Evolutionary conservation across 441 rosid genomes (phyloP), one percentile per base, ranked within the genome.

Genomic region (Brassica hybrid): DNA sequence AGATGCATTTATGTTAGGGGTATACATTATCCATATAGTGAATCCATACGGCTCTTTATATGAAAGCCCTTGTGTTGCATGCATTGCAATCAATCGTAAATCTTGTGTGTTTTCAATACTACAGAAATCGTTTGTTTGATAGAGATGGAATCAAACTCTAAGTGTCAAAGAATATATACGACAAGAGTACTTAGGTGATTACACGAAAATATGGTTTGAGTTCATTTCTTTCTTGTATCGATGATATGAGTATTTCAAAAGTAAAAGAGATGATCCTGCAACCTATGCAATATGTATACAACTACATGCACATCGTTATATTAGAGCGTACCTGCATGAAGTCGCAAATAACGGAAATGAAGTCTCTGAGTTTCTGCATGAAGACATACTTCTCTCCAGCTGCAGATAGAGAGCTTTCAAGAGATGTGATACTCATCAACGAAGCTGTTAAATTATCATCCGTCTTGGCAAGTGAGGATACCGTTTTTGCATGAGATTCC

Each of bases 301-400:
- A 34, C 41, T 61, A 69, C 18, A 41, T 1, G 1, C 56, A 75
- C 38, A 65, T 23, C 69, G 48, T 19, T 45, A 70, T 11, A 59
- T 41, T 19, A 83, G 76, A 48, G 73, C 92, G 66, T 93, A 95
- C 98, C 98, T 95, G 95, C 94, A 95, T 86, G 85, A 95, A 93
- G 81, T 91, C 96, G 86, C 98, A 93, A 83, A 91, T 78, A 87
- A 89, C 93, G 85, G 99, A 89, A 86, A 94, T 84, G 85, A 86
- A 94, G 88, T 87, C 88, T 87, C 95, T 96, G 81, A 95, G 94
- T 89, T 90, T 91, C 86, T 95, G 98, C 99, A 90, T 89, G 91
- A 91, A 95, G 85, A 95, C 87, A 96, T 86, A 95, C 97, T 90
- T 93, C 87, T 95, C 98, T 86, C 94, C 94, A 72, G 97, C 97